These are phyloP conservation scores for Blastocrithidia nonstop DNA, from an alignment of 208 protist genomes.

Conservation along the genomic window DNA sequence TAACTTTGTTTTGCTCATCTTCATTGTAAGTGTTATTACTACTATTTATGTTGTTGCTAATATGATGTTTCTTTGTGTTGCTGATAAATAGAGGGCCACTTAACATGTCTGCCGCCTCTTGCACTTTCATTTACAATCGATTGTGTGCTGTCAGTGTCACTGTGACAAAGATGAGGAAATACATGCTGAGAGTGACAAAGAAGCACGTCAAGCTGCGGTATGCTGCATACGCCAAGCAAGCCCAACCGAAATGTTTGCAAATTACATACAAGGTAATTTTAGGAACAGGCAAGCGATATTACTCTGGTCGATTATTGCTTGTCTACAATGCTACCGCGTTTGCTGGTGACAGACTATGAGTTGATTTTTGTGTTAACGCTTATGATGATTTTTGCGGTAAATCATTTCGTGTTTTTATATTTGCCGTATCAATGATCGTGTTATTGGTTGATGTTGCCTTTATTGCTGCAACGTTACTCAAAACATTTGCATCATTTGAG, in stretches of 20 bases:
- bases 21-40: slow-evolving; percentile 1
- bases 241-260: slow-evolving; percentile 36
- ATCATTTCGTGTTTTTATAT: not conserved
- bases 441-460: not conserved
- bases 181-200: slow-evolving; percentile 19
- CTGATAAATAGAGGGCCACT: slow-evolving; percentile 3
- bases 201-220: slow-evolving; percentile 17
- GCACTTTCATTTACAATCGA: slow-evolving; percentile 16
- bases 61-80: not conserved
- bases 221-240: slow-evolving; percentile 23
- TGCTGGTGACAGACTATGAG: too few species aligned
- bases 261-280: slow-evolving; percentile 19
- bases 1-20: not conserved
- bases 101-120: slow-evolving; percentile 12
- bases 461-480: not conserved
- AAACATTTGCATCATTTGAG: not conserved
- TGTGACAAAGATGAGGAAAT: slow-evolving; percentile 37
- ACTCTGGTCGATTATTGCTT: slow-evolving; percentile 10
- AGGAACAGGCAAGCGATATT: slow-evolving; percentile 44
- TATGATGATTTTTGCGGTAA: too few species aligned
- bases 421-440: not conserved
- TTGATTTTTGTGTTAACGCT: too few species aligned
- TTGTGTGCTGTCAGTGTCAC: slow-evolving; percentile 43
- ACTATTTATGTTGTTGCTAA: not conserved
- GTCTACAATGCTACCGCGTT: too few species aligned